Evolutionary conservation across 176 grass and related monocot genomes (phyloP), one percentile per base, ranked within the genome.

Genomic region (Eragrostis nindensis): DNA sequence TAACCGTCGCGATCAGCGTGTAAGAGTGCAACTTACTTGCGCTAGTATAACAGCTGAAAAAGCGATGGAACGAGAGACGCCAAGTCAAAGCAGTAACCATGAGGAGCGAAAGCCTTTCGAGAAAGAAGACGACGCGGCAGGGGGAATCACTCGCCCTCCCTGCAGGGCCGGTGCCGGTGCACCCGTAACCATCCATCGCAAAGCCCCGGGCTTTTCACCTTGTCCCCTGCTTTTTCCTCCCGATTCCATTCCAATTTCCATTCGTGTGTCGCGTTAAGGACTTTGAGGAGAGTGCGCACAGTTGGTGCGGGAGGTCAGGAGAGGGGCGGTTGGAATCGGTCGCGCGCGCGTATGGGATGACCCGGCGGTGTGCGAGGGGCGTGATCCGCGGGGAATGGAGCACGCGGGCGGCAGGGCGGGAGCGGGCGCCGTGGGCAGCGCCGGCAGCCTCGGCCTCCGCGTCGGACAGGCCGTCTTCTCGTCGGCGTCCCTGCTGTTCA

Each of bases 381-480:
- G 66, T 24, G 19, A 57, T 30, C 57, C 5, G 32, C 32, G 4
- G 49, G 27, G 6, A 4, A 89, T 89, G 87, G 87, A 89, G 13
- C 63, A 81, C 72, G 59, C 40, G 57, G 55, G 55, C 3, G 73
- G 63, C 8, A 77, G 82, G 11, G 73, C 41, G 5, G 73, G 82
- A 3, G 71, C 63, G 3, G 69, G 92, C 46, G 81, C 90, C 45
- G 81, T 92, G 43, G 95, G 95, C 48, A 94, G 90, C 73, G 54
- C 90, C 54, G 85, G 90, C 11, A 94, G 95, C 78, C 87, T 98
- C 21, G 89, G 80, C 27, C 88, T 98, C 69, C 88, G 95, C 11
- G 66, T 94, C 22, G 95, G 95, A 7, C 95, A 98, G 84, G 92
- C 90, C 21, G 81, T 89, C 83, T 98, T 92, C 82, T 94, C 95